phyloP scores from a whole-genome alignment of 306 rosid species.

The Corylus americana region DNA sequence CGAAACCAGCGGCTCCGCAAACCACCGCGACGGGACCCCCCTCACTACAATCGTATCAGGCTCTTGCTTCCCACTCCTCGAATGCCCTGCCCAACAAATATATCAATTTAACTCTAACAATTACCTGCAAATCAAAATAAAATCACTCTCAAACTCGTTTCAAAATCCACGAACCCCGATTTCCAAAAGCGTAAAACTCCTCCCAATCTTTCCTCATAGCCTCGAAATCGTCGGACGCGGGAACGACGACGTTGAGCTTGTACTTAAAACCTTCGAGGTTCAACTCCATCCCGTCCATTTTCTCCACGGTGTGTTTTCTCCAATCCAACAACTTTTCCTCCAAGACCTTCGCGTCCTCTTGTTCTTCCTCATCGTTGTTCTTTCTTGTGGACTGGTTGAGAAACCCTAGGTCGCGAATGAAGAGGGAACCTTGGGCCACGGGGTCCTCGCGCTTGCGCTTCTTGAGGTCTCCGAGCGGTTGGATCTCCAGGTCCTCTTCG shows the following conservation, averaged over 20 bases:
- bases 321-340: constrained; percentile 53
- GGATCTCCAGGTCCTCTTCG: constrained; percentile 65
- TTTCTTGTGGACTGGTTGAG: neutral
- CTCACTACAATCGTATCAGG: constrained; percentile 71
- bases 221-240: constrained; percentile 61
- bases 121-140: neutral
- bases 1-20: constrained; percentile 88
- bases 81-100: constrained; percentile 38
- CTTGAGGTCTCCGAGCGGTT: constrained; percentile 58
- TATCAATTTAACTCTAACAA: neutral
- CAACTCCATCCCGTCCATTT: constrained; percentile 73
- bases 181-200: constrained; percentile 57
- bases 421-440: constrained; percentile 59
- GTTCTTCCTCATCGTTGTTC: neutral
- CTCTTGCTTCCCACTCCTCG: constrained; percentile 53
- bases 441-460: constrained; percentile 88
- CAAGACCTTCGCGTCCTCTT: constrained; percentile 32
- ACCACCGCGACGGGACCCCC: constrained; percentile 89
- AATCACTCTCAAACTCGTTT: constrained; percentile 11
- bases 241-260: constrained; percentile 51
- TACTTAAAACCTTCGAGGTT: constrained; percentile 75
- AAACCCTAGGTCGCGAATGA: constrained; percentile 61
- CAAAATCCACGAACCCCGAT: constrained; percentile 43
- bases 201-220: constrained; percentile 68
- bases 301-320: constrained; percentile 58